phyloP scores from a whole-genome alignment of 305 asterid species.

The Fraxinus baroniana region DNA sequence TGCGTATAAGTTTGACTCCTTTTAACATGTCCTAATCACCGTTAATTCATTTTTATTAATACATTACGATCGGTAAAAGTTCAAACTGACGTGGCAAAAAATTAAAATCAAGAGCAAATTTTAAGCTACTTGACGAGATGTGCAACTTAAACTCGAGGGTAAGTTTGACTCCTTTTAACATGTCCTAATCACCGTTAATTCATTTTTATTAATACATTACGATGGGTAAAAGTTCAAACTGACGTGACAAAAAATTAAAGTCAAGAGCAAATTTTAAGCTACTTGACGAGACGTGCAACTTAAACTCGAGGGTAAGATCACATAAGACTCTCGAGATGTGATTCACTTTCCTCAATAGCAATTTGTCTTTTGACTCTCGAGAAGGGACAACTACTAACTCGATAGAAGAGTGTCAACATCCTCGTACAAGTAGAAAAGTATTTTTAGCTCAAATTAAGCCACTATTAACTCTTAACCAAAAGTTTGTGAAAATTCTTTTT shows the following conservation, averaged over 20 bases:
- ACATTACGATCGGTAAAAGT: not conserved
- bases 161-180: not conserved
- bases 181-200: not conserved
- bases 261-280: not conserved
- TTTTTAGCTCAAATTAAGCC: not conserved
- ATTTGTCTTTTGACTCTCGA: not conserved
- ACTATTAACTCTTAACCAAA: not conserved
- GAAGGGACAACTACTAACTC: not conserved
- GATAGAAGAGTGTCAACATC: not conserved
- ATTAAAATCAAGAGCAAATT: not conserved
- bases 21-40: not conserved
- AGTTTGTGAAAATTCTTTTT: not conserved
- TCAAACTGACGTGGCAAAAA: not conserved
- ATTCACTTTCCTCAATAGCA: not conserved
- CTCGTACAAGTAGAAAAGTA: not conserved
- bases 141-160: not conserved
- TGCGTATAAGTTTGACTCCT: not conserved
- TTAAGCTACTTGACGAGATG: not conserved
- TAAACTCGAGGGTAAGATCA: not conserved
- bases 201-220: too few species aligned
- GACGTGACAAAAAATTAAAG: not conserved
- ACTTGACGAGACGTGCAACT: not conserved
- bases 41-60: not conserved
- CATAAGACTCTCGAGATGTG: not conserved
- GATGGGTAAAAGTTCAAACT: not conserved